phyloP scores from a whole-genome alignment of 495 filamentous ascomycete genomes.

The Chaetomidium leptoderma region DNA sequence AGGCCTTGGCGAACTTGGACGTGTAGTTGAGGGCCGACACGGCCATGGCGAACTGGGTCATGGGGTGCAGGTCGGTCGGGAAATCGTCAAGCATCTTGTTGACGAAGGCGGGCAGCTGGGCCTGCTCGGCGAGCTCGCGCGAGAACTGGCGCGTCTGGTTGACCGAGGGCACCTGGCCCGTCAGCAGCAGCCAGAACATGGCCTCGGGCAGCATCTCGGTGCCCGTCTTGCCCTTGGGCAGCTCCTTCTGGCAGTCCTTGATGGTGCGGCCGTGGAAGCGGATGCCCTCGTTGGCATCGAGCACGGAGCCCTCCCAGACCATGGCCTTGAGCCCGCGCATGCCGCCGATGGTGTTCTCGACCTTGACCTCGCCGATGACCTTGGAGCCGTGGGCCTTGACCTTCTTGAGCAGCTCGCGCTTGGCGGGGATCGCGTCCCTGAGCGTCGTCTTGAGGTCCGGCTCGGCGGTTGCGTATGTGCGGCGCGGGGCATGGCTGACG shows the following conservation, averaged over 20 bases:
- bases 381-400: slow-evolving; percentile 83
- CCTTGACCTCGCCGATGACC: slow-evolving; percentile 83
- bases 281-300: slow-evolving; percentile 95
- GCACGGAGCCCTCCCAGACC: slow-evolving; percentile 97
- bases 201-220: slow-evolving; percentile 99
- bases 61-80: slow-evolving; percentile 84
- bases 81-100: slow-evolving; percentile 86
- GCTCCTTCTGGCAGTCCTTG: slow-evolving; percentile 90
- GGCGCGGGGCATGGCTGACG: slow-evolving; percentile 26
- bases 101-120: slow-evolving; percentile 76
- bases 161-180: slow-evolving; percentile 82
- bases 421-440: slow-evolving; percentile 77
- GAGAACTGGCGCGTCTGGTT: slow-evolving; percentile 77
- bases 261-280: slow-evolving; percentile 97
- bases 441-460: slow-evolving; percentile 84
- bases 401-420: slow-evolving; percentile 85
- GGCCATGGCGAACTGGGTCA: slow-evolving; percentile 95
- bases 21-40: slow-evolving; percentile 91
- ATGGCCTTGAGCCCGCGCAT: slow-evolving; percentile 98
- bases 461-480: slow-evolving; percentile 67
- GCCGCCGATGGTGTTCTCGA: slow-evolving; percentile 90
- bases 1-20: slow-evolving; percentile 86
- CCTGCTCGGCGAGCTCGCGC: slow-evolving; percentile 80
- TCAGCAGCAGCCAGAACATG: slow-evolving; percentile 99
- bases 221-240: slow-evolving; percentile 87